A percentile compares a stretch with the other conserved stretches of the same genome.
Evolutionary conservation across 495 filamentous ascomycete genomes (phyloP).

Genomic region (Penicillium paradoxum): DNA sequence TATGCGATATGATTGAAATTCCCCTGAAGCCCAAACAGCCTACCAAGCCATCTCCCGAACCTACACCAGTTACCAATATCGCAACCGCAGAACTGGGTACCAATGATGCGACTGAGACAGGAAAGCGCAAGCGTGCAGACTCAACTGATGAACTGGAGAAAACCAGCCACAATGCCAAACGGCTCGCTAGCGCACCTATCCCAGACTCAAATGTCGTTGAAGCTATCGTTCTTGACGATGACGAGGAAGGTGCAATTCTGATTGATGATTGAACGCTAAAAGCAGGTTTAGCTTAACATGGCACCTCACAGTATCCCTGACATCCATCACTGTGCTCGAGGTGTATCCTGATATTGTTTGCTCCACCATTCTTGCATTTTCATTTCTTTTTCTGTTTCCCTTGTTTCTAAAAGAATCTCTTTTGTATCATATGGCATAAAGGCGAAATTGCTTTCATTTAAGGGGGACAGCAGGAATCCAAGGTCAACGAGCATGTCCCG

Average conservation of each 20-base stretch:
- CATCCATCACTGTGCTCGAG: not conserved
- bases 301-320: too few species aligned
- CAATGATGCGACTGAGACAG: constrained; percentile 21
- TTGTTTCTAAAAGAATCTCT: not conserved
- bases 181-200: constrained; percentile 29
- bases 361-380: not conserved
- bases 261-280: constrained; percentile 55
- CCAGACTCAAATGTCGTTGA: constrained; percentile 32
- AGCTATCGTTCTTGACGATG: constrained; percentile 52
- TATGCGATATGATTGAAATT: constrained; percentile 46
- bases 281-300: not conserved
- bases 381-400: not conserved
- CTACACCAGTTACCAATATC: constrained; percentile 15
- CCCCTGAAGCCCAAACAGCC: constrained; percentile 44
- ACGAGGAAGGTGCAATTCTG: constrained; percentile 61
- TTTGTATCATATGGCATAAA: constrained; percentile 21
- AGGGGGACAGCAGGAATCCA: not conserved
- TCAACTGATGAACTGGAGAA: constrained; percentile 36
- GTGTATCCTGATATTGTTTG: not conserved
- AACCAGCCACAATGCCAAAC: constrained; percentile 43
- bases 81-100: constrained; percentile 10
- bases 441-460: not conserved
- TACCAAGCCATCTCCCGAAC: constrained; percentile 13
- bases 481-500: not conserved
- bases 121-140: constrained; percentile 43